Evolutionary conservation across 2,329 filamentous ascomycete species (phyloP), one percentile per base, ranked within the genome.

Genomic region (Colletotrichum simmondsii): DNA sequence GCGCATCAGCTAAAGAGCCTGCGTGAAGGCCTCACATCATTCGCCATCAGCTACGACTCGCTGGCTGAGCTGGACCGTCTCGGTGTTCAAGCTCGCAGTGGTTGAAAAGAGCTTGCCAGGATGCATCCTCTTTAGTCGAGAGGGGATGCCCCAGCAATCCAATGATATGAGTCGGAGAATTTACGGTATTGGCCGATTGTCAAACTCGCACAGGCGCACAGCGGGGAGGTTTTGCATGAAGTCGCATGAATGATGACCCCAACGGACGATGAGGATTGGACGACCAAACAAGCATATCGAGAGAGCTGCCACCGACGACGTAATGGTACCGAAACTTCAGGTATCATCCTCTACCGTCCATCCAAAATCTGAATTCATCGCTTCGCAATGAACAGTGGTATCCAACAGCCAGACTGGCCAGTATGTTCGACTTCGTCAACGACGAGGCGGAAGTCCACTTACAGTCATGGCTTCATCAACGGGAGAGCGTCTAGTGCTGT

Each of bases 151-250:
- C 53, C 28, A 7, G 65, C 37, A 59, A 42, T 42, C 37, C 52
- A 53, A 32, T 22, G 14, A 46, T 54, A 42, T 24, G 62, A 26
- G 37, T 56, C 70, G 70, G 70, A 65, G 66, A 72, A 70, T 72
- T 65, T 72, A 19, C 60, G 60, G 42, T 56, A 52, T 64, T 65
- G 30, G 54, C n/a, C 54, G 26, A 54, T 46, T 53, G 19, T 46
- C 42, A 68, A 46, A 32, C 32, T 63, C 16, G 58, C 42, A 53
- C 58, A 30, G 59, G 69, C 28, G 14, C 5, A 32, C 54, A 30
- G 49, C 26, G 37, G 35, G 53, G 37, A 37, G 26, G 12, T 49
- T 42, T 64, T 46, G 59, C 66, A 65, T 70, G 30, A 59, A 57
- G 37, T n/a, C 35, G 65, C 70, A 72, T 72, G 59, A 70, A 70